Evolutionary conservation across 306 rosid genomes (phyloP), one percentile per base, ranked within the genome.

Genomic region (Cucurbita argyrosperma): DNA sequence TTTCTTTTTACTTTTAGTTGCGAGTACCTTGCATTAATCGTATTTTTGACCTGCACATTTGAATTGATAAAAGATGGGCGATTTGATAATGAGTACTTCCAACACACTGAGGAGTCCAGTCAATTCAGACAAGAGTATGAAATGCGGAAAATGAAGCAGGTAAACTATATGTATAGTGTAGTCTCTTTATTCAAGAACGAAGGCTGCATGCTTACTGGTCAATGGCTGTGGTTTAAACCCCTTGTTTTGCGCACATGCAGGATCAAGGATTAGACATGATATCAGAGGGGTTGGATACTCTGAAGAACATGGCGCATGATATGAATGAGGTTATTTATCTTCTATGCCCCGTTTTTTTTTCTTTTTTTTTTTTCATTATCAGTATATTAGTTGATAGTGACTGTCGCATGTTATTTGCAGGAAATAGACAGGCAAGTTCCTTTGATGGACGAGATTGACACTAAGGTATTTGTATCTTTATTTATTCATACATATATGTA

Each of bases 371-470:
- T 47, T 74, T 63, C 71, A 42, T 37, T 43, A 4, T 42, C 12
- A 63, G 23, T 35, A 14, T 10, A 58, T 55, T 10, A 61, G 60
- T 73, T 63, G 35, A 62, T 76, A 39, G 50, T 65, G 68, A 70
- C 77, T 53, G 50, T 49, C 56, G 56, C 64, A 61, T 80, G 64
- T 79, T 77, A 4, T 77, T 70, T 84, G 30, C 85, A 95, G 97
- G 99, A 95, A 81, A 0, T 95, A 38, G 99, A 95, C 74, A 88
- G 92, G 87, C 99, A 95, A 91, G 97, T 95, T 78, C 99, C 99
- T 23, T 79, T 95, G 83, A 87, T 95, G 99, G 99, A 95, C 79
- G 99, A 91, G 90, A 95, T 95, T 64, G 99, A 95, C 76, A 75
- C 88, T 38, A 95, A 95, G 96, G 99, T 95, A 63, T 64, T 4